Evolutionary conservation across 179 eudicot species (phyloP).

Genomic region (Silene vulgaris): DNA sequence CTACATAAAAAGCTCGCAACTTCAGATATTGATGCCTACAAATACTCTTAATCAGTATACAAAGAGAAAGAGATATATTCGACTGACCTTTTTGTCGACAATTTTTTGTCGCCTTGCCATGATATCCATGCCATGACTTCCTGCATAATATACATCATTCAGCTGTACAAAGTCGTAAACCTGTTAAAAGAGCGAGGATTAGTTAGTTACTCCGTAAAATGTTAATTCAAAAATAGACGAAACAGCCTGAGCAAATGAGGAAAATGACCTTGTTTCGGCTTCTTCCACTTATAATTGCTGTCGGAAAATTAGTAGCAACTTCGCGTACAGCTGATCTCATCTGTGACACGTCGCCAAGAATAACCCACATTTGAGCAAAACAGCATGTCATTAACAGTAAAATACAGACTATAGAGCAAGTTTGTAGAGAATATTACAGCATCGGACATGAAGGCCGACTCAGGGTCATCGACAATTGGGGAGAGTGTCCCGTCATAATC

Average conservation of each 20-base stretch:
- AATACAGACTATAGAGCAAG: not conserved
- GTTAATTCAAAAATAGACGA: not conserved
- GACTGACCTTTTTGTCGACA: conserved; percentile 44
- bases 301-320: conserved; percentile 65
- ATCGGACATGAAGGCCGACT: conserved; percentile 81
- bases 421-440: conserved; percentile 31
- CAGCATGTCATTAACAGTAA: not conserved
- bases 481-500: conserved; percentile 93
- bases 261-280: conserved; percentile 66
- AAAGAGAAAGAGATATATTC: not conserved
- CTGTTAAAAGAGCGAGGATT: conserved; percentile 22
- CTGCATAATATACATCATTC: conserved; percentile 76
- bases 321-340: conserved; percentile 76
- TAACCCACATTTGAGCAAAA: not conserved
- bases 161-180: conserved; percentile 74
- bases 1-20: conserved; percentile 27
- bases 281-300: conserved; percentile 88
- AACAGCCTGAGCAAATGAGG: not conserved
- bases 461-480: conserved; percentile 77
- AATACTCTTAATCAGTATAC: too few relatives aligned
- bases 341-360: conserved; percentile 29
- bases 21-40: not conserved
- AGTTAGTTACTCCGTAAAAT: not conserved
- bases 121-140: conserved; percentile 98
- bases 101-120: conserved; percentile 39